These are phyloP conservation scores for Fusarium subtropicale DNA, from an alignment of 2,329 filamentous ascomycete genomes.

Conservation along the genomic window DNA sequence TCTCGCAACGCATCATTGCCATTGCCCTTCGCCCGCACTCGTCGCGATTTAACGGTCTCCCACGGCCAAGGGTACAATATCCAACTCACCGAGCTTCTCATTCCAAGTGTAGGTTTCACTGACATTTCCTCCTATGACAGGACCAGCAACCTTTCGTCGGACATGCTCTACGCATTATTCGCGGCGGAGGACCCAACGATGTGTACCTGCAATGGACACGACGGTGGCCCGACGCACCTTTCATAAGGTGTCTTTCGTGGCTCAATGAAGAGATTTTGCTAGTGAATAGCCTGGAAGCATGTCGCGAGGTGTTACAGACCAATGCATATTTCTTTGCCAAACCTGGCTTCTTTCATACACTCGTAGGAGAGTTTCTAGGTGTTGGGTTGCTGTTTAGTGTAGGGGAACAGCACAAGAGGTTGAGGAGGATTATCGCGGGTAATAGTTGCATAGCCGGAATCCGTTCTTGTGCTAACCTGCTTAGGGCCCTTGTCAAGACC, in stretches of 20 bases:
- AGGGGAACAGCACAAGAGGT: conserved; percentile 25
- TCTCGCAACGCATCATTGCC: not conserved
- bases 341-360: conserved; percentile 22
- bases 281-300: conserved; percentile 26
- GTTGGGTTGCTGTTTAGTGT: conserved; percentile 24
- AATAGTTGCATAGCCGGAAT: rapidly evolving
- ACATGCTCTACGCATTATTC: conserved; percentile 13
- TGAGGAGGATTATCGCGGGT: conserved; percentile 18
- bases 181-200: conserved; percentile 12
- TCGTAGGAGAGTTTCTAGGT: conserved; percentile 31
- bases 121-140: not conserved
- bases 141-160: conserved; percentile 6
- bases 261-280: conserved; percentile 24
- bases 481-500: conserved; percentile 18
- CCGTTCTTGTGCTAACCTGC: not conserved
- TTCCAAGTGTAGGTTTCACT: no score
- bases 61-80: conserved; percentile 4
- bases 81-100: rapidly evolving
- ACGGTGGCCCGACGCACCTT: conserved; percentile 22
- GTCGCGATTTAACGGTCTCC: not conserved
- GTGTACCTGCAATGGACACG: conserved; percentile 26
- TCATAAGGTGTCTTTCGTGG: conserved; percentile 26
- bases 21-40: not conserved
- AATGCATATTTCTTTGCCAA: conserved; percentile 25
- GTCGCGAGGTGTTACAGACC: conserved; percentile 25